Base-by-base conservation (phyloP, 2,329 filamentous ascomycete genomes). In the Zalaria obscura region DNA sequence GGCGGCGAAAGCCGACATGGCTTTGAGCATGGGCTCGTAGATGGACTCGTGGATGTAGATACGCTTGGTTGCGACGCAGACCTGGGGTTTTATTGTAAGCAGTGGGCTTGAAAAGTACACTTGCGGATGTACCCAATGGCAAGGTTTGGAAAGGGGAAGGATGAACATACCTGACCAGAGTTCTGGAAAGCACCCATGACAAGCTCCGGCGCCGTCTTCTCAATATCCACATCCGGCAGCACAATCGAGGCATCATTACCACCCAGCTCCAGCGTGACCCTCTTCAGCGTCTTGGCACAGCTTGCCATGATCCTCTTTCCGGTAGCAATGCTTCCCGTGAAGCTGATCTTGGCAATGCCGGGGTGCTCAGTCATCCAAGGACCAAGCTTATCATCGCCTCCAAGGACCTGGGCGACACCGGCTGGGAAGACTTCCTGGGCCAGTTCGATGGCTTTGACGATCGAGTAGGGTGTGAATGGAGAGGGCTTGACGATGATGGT, bases 231-330 rank as follows among this genome's bases (percentile, higher is more conserved):
- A 46, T 78, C 74, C 0, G 66, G 66, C 28, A 68, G 65, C 31
- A 78, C 63, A 47, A 79, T 75, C n/a, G 71, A 68, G 1, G 75
- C 66, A 45, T 78, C 73, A 50, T 79, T 79, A 28, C 75, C 75
- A 32, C 75, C 72, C 25, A 78, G 66, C 55, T 80, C 76, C 9
- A 80, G 66, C 1, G 72, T 76, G 18, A 76, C 66, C 34, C 74
- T 63, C 64, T 78, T 80, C 26, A 80, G 58, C 0, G 73, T 75
- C 53, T 68, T 66, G 25, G 70, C 63, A 40, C 66, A 68, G n/a
- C 65, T 68, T 42, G 66, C 67, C 65, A 76, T 70, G 41, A 80
- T 70, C 55, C 68, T 69, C 62, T 78, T 78, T 6, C 76, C 76
- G 0, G 73, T 78, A 0, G 65, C 62, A 5, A 66, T 73, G 7